Evolutionary conservation across 2,329 filamentous ascomycete genomes (phyloP).

Genomic region (Magnaporthales sp.): DNA sequence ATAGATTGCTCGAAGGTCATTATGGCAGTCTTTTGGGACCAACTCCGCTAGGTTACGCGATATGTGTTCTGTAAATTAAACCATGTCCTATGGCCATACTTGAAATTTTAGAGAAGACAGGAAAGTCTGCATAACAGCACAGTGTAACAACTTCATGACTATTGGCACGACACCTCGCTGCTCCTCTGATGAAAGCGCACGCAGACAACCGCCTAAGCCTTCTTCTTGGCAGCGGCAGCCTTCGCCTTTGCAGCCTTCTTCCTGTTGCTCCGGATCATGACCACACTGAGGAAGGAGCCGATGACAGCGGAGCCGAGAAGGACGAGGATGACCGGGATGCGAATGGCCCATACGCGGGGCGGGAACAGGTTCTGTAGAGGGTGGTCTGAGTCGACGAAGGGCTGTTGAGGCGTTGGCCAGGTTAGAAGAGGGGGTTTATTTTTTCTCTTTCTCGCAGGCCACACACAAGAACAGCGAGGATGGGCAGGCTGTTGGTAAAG

Average conservation of each 20-base stretch:
- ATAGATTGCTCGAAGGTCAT: neutral
- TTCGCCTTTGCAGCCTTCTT: constrained; percentile 96
- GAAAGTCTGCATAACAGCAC: neutral
- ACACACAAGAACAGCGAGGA: neutral
- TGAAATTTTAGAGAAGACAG: neutral
- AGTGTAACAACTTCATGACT: neutral
- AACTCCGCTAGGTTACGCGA: neutral
- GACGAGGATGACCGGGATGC: constrained; percentile 93
- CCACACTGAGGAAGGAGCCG: constrained; percentile 87
- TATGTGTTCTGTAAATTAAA: neutral
- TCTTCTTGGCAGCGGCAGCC: constrained; percentile 71
- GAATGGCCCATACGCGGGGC: constrained; percentile 96
- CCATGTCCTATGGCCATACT: neutral
- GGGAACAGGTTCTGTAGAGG: constrained; percentile 92
- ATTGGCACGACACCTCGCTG: neutral
- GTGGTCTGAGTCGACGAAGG: constrained; percentile 93
- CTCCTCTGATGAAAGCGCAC: neutral
- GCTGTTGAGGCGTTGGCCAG: constrained; percentile 42
- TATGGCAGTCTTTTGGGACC: neutral
- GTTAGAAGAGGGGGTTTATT: neutral
- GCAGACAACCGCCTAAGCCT: constrained; percentile 44
- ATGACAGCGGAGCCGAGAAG: constrained; percentile 88
- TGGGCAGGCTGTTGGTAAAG: neutral
- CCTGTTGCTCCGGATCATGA: constrained; percentile 98
- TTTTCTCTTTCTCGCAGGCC: neutral